Evolutionary conservation across 2,329 filamentous ascomycete genomes (phyloP).

Genomic region (Spiromastix sp.): DNA sequence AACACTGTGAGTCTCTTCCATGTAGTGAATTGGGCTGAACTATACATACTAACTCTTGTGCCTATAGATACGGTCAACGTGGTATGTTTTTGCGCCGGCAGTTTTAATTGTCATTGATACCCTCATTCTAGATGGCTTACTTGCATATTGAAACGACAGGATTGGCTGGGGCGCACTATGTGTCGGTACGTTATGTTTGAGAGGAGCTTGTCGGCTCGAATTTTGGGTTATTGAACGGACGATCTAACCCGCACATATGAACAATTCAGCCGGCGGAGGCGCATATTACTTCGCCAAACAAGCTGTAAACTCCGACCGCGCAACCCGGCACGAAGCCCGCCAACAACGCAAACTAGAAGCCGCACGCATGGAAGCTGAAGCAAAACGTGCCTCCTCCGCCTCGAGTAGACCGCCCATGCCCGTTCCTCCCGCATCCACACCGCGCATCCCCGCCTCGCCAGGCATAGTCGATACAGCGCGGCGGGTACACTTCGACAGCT

Average conservation of each 20-base stretch:
- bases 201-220: constrained; percentile 9
- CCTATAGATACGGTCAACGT: too few species aligned
- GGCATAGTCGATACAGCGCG: constrained; percentile 24
- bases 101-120: too few species aligned
- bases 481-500: constrained; percentile 14
- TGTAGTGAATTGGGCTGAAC: too few species aligned
- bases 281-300: constrained; percentile 95
- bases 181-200: constrained; percentile 56
- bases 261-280: constrained; percentile 63
- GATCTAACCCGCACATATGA: background rate
- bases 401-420: constrained; percentile 1
- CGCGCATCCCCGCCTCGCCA: constrained; percentile 8
- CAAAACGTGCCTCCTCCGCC: constrained; percentile 12
- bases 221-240: too few species aligned
- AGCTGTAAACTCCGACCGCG: constrained; percentile 84
- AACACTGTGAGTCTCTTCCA: too few species aligned
- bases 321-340: constrained; percentile 55
- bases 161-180: constrained; percentile 87
- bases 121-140: too few species aligned
- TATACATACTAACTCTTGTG: too few species aligned
- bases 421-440: background rate
- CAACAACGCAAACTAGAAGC: constrained; percentile 22
- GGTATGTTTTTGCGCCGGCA: too few species aligned
- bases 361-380: constrained; percentile 8
- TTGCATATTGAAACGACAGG: constrained; percentile 42